Conservation (phyloP, 345 rosid genomes). For the Aurinia saxatilis region DNA sequence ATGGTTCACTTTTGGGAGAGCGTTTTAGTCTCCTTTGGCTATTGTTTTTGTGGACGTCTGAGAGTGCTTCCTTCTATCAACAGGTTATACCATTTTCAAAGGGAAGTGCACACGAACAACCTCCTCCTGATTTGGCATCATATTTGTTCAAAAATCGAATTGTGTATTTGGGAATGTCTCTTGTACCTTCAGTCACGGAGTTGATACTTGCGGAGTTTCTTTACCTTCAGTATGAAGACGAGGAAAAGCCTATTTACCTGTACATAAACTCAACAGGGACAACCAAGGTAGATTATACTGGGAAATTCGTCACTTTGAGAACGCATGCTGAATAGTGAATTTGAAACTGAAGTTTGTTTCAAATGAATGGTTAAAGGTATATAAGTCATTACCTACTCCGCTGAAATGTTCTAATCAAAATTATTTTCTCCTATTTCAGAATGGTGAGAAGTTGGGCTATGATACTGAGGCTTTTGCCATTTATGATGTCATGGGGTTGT, state of each 20-base stretch:
- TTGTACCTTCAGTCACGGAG: slow-evolving; percentile 89
- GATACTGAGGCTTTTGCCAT: slow-evolving; percentile 91
- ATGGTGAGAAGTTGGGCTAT: slow-evolving; percentile 64
- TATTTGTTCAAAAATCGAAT: slow-evolving; percentile 73
- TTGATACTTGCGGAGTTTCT: slow-evolving; percentile 78
- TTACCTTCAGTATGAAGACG: slow-evolving; percentile 81
- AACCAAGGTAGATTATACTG: slow-evolving; percentile 50
- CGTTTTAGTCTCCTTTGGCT: neutral
- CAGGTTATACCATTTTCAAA: slow-evolving; percentile 80
- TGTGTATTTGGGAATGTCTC: slow-evolving; percentile 93
- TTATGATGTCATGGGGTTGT: slow-evolving; percentile 84
- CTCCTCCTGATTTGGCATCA: slow-evolving; percentile 91
- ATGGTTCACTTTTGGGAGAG: neutral
- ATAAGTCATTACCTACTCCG: neutral
- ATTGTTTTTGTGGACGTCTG: neutral
- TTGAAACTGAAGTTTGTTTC: neutral
- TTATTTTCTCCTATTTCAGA: slow-evolving; percentile 23
- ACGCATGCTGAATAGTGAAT: neutral
- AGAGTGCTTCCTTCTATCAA: slow-evolving; percentile 2
- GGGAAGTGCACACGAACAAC: slow-evolving; percentile 80
- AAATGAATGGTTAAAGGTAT: neutral
- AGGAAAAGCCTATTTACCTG: slow-evolving; percentile 75
- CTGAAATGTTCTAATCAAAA: neutral
- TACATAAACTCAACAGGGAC: slow-evolving; percentile 96
- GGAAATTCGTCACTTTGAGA: neutral